These are phyloP conservation scores for Chlorella vulgaris DNA, from an alignment of 139 green algal genomes.

Conservation along the genomic window DNA sequence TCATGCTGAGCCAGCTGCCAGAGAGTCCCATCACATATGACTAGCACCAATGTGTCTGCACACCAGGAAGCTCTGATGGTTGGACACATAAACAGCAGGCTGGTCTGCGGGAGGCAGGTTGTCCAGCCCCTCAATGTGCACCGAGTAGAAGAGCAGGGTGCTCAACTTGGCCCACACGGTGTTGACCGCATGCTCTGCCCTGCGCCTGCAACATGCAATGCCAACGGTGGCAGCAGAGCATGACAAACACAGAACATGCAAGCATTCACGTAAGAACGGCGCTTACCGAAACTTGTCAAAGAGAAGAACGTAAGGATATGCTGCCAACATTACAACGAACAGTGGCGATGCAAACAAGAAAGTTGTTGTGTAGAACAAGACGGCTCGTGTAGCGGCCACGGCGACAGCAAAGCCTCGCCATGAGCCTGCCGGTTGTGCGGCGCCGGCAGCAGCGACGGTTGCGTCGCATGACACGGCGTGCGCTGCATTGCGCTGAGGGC, in stretches of 20 bases:
- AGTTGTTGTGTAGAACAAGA: slow-evolving; percentile 84
- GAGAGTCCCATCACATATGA: background rate
- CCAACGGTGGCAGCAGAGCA: background rate
- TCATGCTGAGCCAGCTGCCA: background rate
- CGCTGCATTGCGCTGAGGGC: too few relatives aligned
- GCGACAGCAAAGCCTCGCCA: slow-evolving; percentile 17
- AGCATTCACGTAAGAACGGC: background rate
- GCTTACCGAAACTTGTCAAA: slow-evolving; percentile 80
- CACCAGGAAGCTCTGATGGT: slow-evolving; percentile 96
- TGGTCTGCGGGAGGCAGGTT: slow-evolving; percentile 80
- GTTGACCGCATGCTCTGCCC: slow-evolving; percentile 90
- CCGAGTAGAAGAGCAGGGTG: slow-evolving; percentile 82
- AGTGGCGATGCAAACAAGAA: slow-evolving; percentile 83
- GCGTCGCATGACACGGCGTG: too few relatives aligned
- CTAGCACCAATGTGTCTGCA: background rate
- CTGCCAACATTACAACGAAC: slow-evolving; percentile 84
- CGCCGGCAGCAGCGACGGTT: too few relatives aligned
- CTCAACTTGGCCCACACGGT: slow-evolving; percentile 91
- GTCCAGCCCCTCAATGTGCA: slow-evolving; percentile 83
- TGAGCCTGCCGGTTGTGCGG: too few relatives aligned
- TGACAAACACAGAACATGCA: background rate
- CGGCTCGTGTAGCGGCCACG: slow-evolving; percentile 45
- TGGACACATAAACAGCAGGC: slow-evolving; percentile 95
- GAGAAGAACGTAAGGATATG: slow-evolving; percentile 75
- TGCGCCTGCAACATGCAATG: slow-evolving; percentile 39